Evolutionary conservation across 331 rosid genomes (phyloP).

Genomic region (Malus hybrid): DNA sequence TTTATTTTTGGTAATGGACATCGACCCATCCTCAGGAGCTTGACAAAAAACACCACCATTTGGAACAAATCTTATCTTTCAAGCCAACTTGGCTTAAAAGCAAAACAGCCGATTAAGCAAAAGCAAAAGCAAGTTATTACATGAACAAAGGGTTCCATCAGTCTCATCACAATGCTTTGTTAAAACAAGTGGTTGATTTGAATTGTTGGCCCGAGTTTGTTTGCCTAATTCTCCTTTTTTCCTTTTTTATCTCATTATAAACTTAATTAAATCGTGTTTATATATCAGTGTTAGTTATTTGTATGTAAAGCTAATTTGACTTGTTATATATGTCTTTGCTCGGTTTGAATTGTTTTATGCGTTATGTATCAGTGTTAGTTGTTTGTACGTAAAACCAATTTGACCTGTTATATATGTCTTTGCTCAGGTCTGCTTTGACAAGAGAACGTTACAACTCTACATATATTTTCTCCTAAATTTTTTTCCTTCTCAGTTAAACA

Average conservation of each 20-base stretch:
- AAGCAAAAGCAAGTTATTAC: neutral
- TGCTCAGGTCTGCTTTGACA: too few relatives aligned
- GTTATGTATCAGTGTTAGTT: too few relatives aligned
- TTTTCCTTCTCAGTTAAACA: neutral
- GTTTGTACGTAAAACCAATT: too few relatives aligned
- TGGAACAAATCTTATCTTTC: conserved; percentile 7
- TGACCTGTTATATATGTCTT: too few relatives aligned
- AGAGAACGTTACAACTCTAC: neutral
- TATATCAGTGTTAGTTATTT: too few relatives aligned
- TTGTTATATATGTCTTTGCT: too few relatives aligned
- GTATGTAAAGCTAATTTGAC: too few relatives aligned
- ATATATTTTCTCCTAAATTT: neutral
- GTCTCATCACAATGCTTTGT: neutral
- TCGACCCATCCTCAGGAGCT: neutral
- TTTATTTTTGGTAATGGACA: neutral
- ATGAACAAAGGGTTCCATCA: neutral
- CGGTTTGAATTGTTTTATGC: too few relatives aligned
- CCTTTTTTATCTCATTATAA: neutral
- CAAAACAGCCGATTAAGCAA: conserved; percentile 11
- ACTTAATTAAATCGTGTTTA: neutral
- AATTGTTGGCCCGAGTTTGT: conserved; percentile 10
- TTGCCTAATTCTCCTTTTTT: neutral
- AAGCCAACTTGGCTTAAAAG: conserved; percentile 29
- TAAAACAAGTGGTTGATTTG: neutral
- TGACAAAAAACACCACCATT: neutral